phyloP scores from a whole-genome alignment of 2,329 filamentous ascomycete genomes.

The Ophiostoma novo-ulmi region DNA sequence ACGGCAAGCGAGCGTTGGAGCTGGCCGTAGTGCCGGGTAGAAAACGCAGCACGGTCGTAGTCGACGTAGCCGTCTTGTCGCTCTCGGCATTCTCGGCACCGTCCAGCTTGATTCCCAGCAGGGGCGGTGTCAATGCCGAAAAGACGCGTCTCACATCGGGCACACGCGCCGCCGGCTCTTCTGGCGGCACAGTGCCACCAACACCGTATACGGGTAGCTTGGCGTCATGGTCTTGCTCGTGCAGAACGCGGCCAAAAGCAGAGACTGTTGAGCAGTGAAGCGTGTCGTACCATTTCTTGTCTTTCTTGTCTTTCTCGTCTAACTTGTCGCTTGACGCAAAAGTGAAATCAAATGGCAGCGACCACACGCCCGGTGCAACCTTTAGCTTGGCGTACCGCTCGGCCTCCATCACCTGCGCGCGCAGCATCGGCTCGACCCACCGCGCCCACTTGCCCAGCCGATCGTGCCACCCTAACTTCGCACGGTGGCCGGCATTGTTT shows the following conservation, averaged over 20 bases:
- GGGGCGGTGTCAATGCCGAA: constrained; percentile 44
- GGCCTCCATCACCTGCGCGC: not conserved
- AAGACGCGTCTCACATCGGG: constrained; percentile 37
- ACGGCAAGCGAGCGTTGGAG: constrained; percentile 26
- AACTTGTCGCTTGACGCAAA: not conserved
- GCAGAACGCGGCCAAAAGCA: constrained; percentile 50
- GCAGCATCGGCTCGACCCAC: constrained; percentile 24
- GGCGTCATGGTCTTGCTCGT: constrained; percentile 27
- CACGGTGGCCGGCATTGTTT: constrained; percentile 31
- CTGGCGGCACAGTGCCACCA: constrained; percentile 5
- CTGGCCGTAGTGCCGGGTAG: constrained; percentile 34
- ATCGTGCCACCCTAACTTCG: constrained; percentile 37
- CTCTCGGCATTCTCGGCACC: constrained; percentile 24
- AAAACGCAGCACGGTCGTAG: constrained; percentile 45
- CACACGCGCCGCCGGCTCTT: constrained; percentile 2
- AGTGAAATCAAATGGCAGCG: constrained; percentile 18
- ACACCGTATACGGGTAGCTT: not conserved
- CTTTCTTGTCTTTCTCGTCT: not conserved
- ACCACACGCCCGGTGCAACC: not conserved
- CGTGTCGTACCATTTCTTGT: constrained; percentile 17
- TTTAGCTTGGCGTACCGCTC: not conserved
- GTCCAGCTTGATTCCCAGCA: constrained; percentile 41
- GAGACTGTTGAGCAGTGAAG: constrained; percentile 31
- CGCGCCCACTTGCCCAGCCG: constrained; percentile 27
- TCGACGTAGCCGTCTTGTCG: not conserved